Evolutionary conservation across 805 yeast genomes (phyloP).

Genomic region (Wickerhamomyces bisporus): DNA sequence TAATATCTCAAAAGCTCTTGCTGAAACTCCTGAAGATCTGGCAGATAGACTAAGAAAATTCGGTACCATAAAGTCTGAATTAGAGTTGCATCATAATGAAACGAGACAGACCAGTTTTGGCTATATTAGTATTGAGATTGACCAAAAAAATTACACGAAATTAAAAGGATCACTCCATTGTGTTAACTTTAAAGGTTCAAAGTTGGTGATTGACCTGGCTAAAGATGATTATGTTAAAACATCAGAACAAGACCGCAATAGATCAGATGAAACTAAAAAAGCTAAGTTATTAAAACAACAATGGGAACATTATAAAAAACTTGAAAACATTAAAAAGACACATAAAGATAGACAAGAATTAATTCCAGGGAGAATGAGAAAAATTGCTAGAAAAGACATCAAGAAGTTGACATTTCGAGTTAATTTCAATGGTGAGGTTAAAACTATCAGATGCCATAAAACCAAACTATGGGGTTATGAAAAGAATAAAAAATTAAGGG

Average conservation of each 20-base stretch:
- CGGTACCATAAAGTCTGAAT: slow-evolving; percentile 50
- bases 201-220: slow-evolving; percentile 57
- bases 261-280: slow-evolving; percentile 24
- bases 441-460: slow-evolving; percentile 56
- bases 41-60: slow-evolving; percentile 52
- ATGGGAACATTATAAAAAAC: slow-evolving; percentile 32
- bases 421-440: slow-evolving; percentile 50
- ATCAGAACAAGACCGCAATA: slow-evolving; percentile 43
- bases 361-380: slow-evolving; percentile 59
- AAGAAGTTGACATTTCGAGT: slow-evolving; percentile 61
- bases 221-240: slow-evolving; percentile 43
- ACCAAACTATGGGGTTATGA: slow-evolving; percentile 90
- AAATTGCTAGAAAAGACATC: slow-evolving; percentile 45
- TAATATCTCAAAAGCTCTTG: slow-evolving; percentile 51
- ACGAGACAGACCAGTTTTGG: slow-evolving; percentile 46
- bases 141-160: slow-evolving; percentile 39
- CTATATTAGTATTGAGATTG: slow-evolving; percentile 54
- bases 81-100: slow-evolving; percentile 48
- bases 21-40: slow-evolving; percentile 41
- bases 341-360: slow-evolving; percentile 40
- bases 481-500: slow-evolving; percentile 55
- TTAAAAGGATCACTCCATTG: slow-evolving; percentile 61
- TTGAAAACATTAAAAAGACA: slow-evolving; percentile 30
- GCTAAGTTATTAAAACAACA: slow-evolving; percentile 33
- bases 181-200: slow-evolving; percentile 69